Evolutionary conservation across 257 asterid species (phyloP), one percentile per base, ranked within the genome.

Genomic region (Fraxinus pennsylvanica): DNA sequence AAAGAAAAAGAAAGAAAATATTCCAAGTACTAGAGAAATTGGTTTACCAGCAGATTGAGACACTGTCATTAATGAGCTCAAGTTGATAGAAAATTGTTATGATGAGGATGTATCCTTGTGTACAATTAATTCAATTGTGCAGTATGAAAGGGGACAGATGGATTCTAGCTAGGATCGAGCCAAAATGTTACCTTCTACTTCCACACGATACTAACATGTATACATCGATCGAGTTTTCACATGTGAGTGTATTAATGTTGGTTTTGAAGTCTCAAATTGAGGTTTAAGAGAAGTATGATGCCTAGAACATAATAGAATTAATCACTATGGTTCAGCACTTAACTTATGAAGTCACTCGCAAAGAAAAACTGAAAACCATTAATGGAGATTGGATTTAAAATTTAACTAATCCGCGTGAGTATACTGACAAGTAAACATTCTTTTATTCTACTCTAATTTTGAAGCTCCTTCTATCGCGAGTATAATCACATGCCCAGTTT

Each of bases 1-100:
- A 30, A 50, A 27, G 50, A 70, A 21, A 71, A 68, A 47, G 54
- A 33, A 72, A 21, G 63, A 78, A 17, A 66, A 7, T 78, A 78
- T 75, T 79, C 71, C 33, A 19, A 35, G 66, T 76, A 47, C 19
- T 27, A 25, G 17, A 25, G 8, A 22, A 22, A 10, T 22, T 27
- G 36, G 3, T 54, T 22, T 73, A 38, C 52, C 29, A 19, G 21
- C 8, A 59, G 10, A 35, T 47, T 47, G 4, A 12, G 19, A 63
- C 15, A 39, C 6, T 25, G 63, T 32, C 21, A 9, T 50, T 21
- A 38, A 43, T 25, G 35, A 50, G 36, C 67, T 29, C 19, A 45
- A 30, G 41, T 73, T 5, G n/a, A 43, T 21, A 19, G 67, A 59
- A 7, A 21, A 21, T 5, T 21, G 29, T 21, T 59, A 21, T 59